Evolutionary conservation across 2,329 filamentous ascomycete genomes (phyloP).

Genomic region (Myriosclerotinia curreyana): DNA sequence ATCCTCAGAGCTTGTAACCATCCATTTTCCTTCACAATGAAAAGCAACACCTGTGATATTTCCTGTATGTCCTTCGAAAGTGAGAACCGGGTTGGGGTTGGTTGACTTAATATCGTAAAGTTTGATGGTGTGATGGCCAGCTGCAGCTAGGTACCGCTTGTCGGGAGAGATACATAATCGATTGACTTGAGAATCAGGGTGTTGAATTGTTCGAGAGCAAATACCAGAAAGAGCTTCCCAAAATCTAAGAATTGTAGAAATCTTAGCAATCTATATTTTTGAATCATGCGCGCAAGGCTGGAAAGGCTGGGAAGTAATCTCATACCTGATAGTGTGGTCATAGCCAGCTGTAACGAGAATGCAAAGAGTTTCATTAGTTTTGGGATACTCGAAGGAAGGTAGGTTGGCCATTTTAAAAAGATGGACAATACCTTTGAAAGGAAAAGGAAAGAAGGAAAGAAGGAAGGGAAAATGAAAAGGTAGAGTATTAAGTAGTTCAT

Average conservation of each 20-base stretch:
- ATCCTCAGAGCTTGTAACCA: constrained; percentile 97
- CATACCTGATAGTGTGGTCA: constrained; percentile 70
- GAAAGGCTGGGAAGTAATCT: not conserved
- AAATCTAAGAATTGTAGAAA: constrained; percentile 57
- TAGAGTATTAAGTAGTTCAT: not conserved
- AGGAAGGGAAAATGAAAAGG: too few relatives aligned
- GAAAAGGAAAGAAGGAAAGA: not conserved
- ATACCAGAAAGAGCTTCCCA: constrained; percentile 98
- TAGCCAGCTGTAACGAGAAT: constrained; percentile 56
- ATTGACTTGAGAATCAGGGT: constrained; percentile 97
- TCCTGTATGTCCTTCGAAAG: constrained; percentile 91
- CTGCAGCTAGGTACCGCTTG: constrained; percentile 83
- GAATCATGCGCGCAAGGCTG: not conserved
- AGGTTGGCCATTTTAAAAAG: constrained; percentile 7
- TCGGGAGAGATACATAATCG: constrained; percentile 97
- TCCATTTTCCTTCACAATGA: constrained; percentile 99
- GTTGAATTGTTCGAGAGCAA: constrained; percentile 95
- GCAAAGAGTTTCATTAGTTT: constrained; percentile 32
- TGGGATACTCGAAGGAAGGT: not conserved
- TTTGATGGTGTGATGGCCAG: constrained; percentile 81
- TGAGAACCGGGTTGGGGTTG: constrained; percentile 90
- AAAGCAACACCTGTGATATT: constrained; percentile 97
- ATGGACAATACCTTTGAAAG: not conserved
- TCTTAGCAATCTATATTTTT: constrained; percentile 22
- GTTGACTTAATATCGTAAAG: constrained; percentile 98